Evolutionary conservation across 208 protist species (phyloP), one percentile per base, ranked within the genome.

Genomic region (Acanthamoeba triangularis): DNA sequence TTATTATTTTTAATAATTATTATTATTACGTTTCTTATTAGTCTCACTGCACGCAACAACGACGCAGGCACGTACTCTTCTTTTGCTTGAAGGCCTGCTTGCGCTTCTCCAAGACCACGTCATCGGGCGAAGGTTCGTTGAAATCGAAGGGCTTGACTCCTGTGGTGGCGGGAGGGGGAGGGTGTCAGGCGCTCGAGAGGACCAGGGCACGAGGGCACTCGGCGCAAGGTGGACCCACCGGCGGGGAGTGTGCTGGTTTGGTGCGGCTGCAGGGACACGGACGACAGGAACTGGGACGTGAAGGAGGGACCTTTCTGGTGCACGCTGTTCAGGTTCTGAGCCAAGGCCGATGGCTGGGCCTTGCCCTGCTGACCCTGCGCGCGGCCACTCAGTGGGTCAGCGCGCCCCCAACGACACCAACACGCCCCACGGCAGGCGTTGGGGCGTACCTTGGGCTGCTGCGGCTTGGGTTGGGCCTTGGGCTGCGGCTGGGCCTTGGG

Each of bases 81-180:
- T 90, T 90, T 20, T 90, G 82, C 37, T 90, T 90, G 82, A 90
- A 90, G 16, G 82, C 82, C 54, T 90, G 82, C 49, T 90, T 90
- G 23, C 82, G 7, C 54, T 90, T 90, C n/a, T 90, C 54, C 20
- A 90, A 37, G n/a, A 90, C 82, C n/a, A 90, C 49, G n/a, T 90
- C 82, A 65, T 90, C 82, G 25, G 82, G 82, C 28, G 82, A 90
- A 14, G 82, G 82, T 49, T 90, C 52, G 33, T 90, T 65, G 37
- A 90, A 90, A 28, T 59, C 82, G 20, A 90, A 90, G 2, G 82
- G 82, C 49, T 67, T 65, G 30, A 90, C 54, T 28, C 54, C 82
- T 82, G n/a, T n/a, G n/a, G n/a, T n/a, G n/a, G n/a, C n/a, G n/a
- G n/a, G n/a, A n/a, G n/a, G n/a, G n/a, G n/a, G n/a, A n/a, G n/a